Evolutionary conservation across 176 grass and related monocot genomes (phyloP), one percentile per base, ranked within the genome.

Genomic region (Thinopyrum elongatum): DNA sequence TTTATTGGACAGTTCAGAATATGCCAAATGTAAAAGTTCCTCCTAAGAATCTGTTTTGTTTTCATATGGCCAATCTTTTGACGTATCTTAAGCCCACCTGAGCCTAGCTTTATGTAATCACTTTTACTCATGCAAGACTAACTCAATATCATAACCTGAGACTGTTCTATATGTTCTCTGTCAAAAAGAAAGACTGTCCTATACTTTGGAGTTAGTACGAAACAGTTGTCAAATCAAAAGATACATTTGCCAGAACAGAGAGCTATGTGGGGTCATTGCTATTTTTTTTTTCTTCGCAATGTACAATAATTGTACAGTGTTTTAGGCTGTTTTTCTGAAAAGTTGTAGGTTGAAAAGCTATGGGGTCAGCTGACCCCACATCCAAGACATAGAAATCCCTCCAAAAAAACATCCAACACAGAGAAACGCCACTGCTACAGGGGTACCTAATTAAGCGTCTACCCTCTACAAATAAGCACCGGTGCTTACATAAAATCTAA

Each of bases 41-140:
- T 91, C 34, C 10, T 42, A 80, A 6, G n/a, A 49, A 81, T 70
- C 8, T 41, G 11, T 39, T 86, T 23, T 21, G 3, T 78, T 78
- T 62, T 39, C 19, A 69, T 51, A 41, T 10, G 31, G 2, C 31
- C 31, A 29, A 19, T 29, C 15, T 73, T 59, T 83, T 41, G 65
- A 53, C 2, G 12, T 60, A 5, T 9, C 55, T 39, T 38, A 41
- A 42, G 47, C 68, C 69, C 29, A 69, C 33, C 39, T 29, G 53
- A 74, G 14, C 53, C 34, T 74, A 62, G 10, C 5, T 74, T 44
- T 60, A 31, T 61, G 34, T 29, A 31, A 42, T 75, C 53, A 74
- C 17, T 31, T 63, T 46, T 22, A 21, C 16, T 27, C 26, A 74
- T 75, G 57, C 26, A 84, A n/a, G 2, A 75, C 19, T 62, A 61